Conservation (phyloP, 768 basidiomycete species). For the Mycena indigotica region DNA sequence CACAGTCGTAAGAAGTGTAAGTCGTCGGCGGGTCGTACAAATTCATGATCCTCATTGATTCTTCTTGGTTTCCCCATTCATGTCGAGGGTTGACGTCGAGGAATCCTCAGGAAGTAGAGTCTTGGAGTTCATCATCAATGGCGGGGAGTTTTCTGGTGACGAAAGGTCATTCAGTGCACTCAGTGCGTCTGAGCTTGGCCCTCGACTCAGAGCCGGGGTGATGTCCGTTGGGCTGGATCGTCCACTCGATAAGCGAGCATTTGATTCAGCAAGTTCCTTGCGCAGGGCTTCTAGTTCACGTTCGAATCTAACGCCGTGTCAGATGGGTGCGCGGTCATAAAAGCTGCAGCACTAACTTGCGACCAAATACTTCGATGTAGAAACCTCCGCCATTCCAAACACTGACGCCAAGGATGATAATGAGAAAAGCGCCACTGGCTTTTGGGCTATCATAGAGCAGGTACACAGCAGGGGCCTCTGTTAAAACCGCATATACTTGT, state of each 20-base stretch:
- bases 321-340: constrained; percentile 7
- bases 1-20: constrained; percentile 17
- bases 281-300: constrained; percentile 87
- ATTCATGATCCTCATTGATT: constrained; percentile 27
- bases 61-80: constrained; percentile 30
- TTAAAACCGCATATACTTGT: constrained; percentile 80
- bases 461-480: constrained; percentile 83
- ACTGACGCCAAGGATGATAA: constrained; percentile 80
- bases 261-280: constrained; percentile 82
- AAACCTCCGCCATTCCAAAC: constrained; percentile 97
- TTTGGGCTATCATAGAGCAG: constrained; percentile 77
- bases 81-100: background rate
- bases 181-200: constrained; percentile 35
- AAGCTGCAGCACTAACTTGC: constrained; percentile 67
- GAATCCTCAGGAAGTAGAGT: constrained; percentile 10
- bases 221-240: constrained; percentile 50
- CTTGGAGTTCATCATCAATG: constrained; percentile 27
- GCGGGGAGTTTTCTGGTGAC: constrained; percentile 40
- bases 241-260: constrained; percentile 47
- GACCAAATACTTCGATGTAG: constrained; percentile 95
- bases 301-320: constrained; percentile 66
- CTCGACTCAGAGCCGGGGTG: constrained; percentile 31
- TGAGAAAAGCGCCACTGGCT: constrained; percentile 78
- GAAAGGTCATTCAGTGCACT: constrained; percentile 37
- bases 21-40: constrained; percentile 10